Percentiles rank a stretch among this genome's conserved stretches.
These are phyloP conservation scores for Misopates orontium DNA, from an alignment of 257 asterid genomes.

Conservation along the genomic window DNA sequence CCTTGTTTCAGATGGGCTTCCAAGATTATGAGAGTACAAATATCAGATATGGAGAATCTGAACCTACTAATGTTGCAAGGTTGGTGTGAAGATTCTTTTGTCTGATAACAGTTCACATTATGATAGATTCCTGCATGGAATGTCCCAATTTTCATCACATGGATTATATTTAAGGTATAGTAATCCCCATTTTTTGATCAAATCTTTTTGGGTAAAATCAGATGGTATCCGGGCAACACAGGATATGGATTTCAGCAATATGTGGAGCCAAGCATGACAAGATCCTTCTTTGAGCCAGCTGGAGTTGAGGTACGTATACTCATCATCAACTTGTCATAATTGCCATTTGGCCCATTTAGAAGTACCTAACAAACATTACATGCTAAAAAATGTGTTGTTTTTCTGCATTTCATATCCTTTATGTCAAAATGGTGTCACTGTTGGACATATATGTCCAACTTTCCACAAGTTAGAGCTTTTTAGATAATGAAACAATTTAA, in stretches of 20 bases:
- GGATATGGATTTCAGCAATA: constrained; percentile 48
- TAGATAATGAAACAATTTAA: no score
- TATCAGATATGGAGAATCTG: constrained; percentile 60
- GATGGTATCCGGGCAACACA: constrained; percentile 67
- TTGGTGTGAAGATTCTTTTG: constrained; percentile 21
- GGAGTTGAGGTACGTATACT: constrained; percentile 44
- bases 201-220: constrained; percentile 32
- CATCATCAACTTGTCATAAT: not conserved
- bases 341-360: no score
- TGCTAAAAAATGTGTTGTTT: no score
- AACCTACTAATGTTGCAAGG: constrained; percentile 52
- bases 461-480: no score
- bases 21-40: constrained; percentile 57
- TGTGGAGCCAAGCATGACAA: constrained; percentile 56
- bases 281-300: constrained; percentile 50
- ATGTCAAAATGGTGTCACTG: no score
- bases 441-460: no score
- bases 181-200: not conserved
- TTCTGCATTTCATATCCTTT: no score
- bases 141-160: no score
- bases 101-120: not conserved
- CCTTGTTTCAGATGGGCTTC: constrained; percentile 59
- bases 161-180: not conserved
- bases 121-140: not conserved
- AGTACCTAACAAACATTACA: no score